Conservation (phyloP, 495 filamentous ascomycete species). For the Penicillium bovifimosum region DNA sequence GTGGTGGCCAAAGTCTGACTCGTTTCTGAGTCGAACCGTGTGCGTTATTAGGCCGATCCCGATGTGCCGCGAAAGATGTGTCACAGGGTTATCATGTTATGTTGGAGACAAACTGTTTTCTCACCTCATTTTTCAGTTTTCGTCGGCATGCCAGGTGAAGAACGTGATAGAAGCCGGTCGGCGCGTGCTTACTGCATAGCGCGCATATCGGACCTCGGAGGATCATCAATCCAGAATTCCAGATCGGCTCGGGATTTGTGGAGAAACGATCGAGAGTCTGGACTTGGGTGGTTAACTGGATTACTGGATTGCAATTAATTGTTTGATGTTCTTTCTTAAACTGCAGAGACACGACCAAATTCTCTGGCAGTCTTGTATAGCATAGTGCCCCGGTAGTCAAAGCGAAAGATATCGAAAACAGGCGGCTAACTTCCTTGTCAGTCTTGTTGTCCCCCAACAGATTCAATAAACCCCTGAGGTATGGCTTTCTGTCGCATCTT, state of each 20-base stretch:
- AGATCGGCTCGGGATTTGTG: background rate
- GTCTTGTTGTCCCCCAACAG: no score
- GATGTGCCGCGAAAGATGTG: background rate
- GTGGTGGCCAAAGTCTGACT: background rate
- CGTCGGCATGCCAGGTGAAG: background rate
- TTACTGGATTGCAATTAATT: no score
- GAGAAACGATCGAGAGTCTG: no score
- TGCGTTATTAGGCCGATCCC: background rate
- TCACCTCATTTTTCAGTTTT: constrained; percentile 1
- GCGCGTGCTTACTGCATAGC: background rate
- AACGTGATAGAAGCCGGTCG: constrained; percentile 1
- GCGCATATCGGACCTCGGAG: background rate
- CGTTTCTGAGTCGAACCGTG: background rate
- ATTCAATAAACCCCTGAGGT: no score
- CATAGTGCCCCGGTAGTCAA: no score
- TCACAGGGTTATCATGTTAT: background rate
- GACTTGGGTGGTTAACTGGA: no score
- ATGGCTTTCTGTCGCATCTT: background rate
- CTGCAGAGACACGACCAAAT: no score
- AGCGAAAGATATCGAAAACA: no score
- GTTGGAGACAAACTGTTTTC: background rate
- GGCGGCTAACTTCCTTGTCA: no score
- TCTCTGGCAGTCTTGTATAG: no score
- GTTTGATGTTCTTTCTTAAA: no score
- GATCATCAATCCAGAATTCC: constrained; percentile 1